A percentile compares a stretch with the other conserved stretches of the same genome.
Conservation (phyloP, 1,139 yeast genomes). For the Zygotorulaspora mrakii region DNA sequence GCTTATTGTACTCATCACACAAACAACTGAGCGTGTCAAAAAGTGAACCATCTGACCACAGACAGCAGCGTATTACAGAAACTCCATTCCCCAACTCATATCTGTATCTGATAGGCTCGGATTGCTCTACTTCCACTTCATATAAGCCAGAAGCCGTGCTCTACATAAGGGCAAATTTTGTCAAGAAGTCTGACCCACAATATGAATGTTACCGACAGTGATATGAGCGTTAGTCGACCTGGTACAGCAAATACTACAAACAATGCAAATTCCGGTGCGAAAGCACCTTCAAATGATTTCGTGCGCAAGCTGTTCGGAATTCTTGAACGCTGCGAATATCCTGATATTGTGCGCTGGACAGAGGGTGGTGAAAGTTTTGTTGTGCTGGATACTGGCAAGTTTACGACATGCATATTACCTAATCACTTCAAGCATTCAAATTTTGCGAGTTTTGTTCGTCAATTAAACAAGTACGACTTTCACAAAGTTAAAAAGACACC, state of each 20-base stretch:
- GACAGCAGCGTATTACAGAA: too few species aligned
- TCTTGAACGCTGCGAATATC: constrained; percentile 75
- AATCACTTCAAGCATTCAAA: constrained; percentile 91
- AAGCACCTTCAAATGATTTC: constrained; percentile 56
- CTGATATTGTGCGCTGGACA: constrained; percentile 80
- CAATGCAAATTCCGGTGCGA: constrained; percentile 13
- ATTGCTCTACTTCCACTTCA: not conserved
- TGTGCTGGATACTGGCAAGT: constrained; percentile 83
- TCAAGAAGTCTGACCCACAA: too few species aligned
- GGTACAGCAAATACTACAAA: constrained; percentile 12
- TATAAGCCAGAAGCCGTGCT: not conserved
- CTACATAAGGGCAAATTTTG: not conserved
- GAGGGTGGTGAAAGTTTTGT: constrained; percentile 79
- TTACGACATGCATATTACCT: constrained; percentile 79
- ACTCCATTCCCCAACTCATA: too few species aligned
- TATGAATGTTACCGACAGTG: constrained; percentile 12
- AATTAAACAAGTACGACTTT: constrained; percentile 97
- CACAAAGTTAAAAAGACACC: constrained; percentile 66
- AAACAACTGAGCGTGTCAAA: too few species aligned
- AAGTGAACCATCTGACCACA: too few species aligned
- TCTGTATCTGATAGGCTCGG: too few species aligned
- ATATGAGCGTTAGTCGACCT: constrained; percentile 14
- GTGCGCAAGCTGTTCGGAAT: constrained; percentile 75
- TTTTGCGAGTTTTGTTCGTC: constrained; percentile 92
- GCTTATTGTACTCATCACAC: too few species aligned